Conservation (phyloP, 306 rosid species). For the Urtica urens region DNA sequence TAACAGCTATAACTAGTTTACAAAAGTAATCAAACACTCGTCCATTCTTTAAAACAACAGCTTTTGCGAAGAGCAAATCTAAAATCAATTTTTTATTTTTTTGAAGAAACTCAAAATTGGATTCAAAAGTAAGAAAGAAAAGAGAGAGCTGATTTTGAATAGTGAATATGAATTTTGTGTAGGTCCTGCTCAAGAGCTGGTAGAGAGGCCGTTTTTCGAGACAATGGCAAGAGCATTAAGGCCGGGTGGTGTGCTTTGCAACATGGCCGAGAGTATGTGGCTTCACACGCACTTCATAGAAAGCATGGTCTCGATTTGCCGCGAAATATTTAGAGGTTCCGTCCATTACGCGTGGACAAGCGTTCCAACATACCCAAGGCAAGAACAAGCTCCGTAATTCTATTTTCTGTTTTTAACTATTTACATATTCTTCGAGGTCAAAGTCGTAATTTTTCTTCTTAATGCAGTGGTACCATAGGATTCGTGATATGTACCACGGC, state of each 20-base stretch:
- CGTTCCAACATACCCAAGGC: constrained; percentile 98
- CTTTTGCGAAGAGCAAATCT: too few species aligned
- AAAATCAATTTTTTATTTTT: too few species aligned
- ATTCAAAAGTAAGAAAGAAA: too few species aligned
- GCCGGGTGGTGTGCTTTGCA: constrained; percentile 94
- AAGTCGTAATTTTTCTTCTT: too few species aligned
- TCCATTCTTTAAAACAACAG: too few species aligned
- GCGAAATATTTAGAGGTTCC: constrained; percentile 69
- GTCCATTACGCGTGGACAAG: constrained; percentile 90
- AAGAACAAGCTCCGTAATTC: background rate
- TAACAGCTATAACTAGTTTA: too few species aligned
- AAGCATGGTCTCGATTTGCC: constrained; percentile 66
- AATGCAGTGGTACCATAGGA: constrained; percentile 82
- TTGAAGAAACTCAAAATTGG: too few species aligned
- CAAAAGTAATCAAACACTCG: too few species aligned
- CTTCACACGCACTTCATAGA: constrained; percentile 94
- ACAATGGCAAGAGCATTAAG: constrained; percentile 81
- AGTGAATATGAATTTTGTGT: too few species aligned
- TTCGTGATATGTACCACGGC: constrained; percentile 74
- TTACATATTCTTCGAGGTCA: background rate
- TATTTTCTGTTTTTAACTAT: background rate
- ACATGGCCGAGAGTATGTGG: constrained; percentile 99
- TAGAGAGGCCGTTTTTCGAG: constrained; percentile 91
- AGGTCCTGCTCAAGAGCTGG: constrained; percentile 99
- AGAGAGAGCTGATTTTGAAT: too few species aligned